Percentiles rank a stretch among this genome's conserved stretches.
Evolutionary conservation across 2,329 filamentous ascomycete genomes (phyloP).

Genomic region (Fusarium chlamydosporum): DNA sequence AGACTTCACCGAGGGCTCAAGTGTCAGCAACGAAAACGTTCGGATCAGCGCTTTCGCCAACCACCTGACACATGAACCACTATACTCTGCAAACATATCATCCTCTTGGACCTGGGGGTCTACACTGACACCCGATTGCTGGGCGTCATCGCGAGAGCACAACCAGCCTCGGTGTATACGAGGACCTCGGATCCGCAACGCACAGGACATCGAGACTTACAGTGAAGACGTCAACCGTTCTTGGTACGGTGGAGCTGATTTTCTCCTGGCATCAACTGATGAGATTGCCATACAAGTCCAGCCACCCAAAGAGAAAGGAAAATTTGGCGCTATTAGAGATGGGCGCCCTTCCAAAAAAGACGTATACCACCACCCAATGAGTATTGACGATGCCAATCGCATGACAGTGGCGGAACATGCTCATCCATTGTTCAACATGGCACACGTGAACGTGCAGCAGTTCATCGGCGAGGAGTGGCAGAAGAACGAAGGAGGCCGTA

Average conservation of each 20-base stretch:
- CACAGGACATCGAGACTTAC: conserved; percentile 47
- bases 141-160: conserved; percentile 12
- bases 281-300: conserved; percentile 50
- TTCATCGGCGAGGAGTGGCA: conserved; percentile 41
- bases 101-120: conserved; percentile 24
- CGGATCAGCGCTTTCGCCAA: not conserved
- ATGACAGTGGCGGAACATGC: conserved; percentile 58
- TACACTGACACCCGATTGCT: conserved; percentile 16
- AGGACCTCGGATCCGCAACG: conserved; percentile 41
- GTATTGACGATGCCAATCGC: conserved; percentile 57
- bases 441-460: conserved; percentile 53
- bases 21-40: conserved; percentile 5
- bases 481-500: conserved; percentile 5
- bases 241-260: conserved; percentile 59
- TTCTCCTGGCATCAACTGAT: conserved; percentile 54
- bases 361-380: conserved; percentile 51
- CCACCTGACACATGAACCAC: conserved; percentile 2
- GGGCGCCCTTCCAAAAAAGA: conserved; percentile 51
- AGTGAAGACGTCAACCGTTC: conserved; percentile 51
- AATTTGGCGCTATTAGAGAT: conserved; percentile 58
- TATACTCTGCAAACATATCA: not conserved
- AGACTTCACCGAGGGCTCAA: conserved; percentile 8
- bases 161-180: conserved; percentile 28
- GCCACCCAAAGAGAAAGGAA: conserved; percentile 48
- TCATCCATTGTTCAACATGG: conserved; percentile 60